Percentiles rank a stretch among this genome's conserved stretches.
Evolutionary conservation across 1,139 yeast species (phyloP).

Genomic region (Hanseniaspora sp.): DNA sequence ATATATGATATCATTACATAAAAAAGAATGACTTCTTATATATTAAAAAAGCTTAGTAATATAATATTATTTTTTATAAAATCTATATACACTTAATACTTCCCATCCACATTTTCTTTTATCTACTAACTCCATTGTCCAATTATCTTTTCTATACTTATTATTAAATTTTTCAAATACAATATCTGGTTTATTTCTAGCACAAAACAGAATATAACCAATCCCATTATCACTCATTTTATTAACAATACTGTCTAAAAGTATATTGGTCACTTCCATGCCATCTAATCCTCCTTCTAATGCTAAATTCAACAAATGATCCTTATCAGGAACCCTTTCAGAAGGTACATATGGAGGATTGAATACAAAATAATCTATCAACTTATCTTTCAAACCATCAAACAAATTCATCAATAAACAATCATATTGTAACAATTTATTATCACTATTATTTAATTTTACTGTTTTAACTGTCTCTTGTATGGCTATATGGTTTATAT

Average conservation of each 20-base stretch:
- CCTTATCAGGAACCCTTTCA: slow-evolving; percentile 45
- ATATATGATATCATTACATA: too few relatives aligned
- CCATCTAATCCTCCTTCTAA: slow-evolving; percentile 82
- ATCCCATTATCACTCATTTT: slow-evolving; percentile 48
- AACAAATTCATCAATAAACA: slow-evolving; percentile 50
- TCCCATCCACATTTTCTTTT: slow-evolving; percentile 92
- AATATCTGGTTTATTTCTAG: slow-evolving; percentile 63
- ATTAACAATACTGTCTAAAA: slow-evolving; percentile 42
- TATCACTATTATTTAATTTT: slow-evolving; percentile 30
- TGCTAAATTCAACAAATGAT: slow-evolving; percentile 76
- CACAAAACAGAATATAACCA: slow-evolving; percentile 79
- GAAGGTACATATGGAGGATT: slow-evolving; percentile 97
- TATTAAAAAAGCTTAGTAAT: too few relatives aligned
- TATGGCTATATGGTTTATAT: slow-evolving; percentile 71
- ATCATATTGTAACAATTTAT: slow-evolving; percentile 34
- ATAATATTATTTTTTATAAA: slow-evolving; percentile 29
- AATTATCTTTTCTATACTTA: slow-evolving; percentile 32
- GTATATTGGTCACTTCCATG: slow-evolving; percentile 64
- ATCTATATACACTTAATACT: slow-evolving; percentile 62
- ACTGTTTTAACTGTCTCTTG: slow-evolving; percentile 43
- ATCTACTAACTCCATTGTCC: slow-evolving; percentile 45
- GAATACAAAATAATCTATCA: slow-evolving; percentile 63
- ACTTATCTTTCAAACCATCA: slow-evolving; percentile 35
- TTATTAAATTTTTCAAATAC: slow-evolving; percentile 40
- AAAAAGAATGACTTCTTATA: too few relatives aligned